Evolutionary conservation across 1,139 yeast species (phyloP).

Genomic region (Scheffersomyces parashehatae): DNA sequence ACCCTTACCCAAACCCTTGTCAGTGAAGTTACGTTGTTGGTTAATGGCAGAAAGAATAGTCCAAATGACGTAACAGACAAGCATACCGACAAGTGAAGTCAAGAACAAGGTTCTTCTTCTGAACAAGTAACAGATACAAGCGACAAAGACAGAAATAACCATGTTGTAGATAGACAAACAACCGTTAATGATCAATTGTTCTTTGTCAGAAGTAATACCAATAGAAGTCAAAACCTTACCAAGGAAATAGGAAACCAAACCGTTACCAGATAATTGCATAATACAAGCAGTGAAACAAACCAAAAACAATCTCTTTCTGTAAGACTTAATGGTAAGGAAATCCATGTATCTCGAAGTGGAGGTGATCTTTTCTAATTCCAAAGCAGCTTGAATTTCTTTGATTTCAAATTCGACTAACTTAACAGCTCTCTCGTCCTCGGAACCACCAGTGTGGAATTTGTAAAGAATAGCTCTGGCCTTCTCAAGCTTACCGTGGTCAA

Average conservation of each 20-base stretch:
- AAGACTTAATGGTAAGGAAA: constrained; percentile 34
- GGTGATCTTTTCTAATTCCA: constrained; percentile 32
- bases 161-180: constrained; percentile 44
- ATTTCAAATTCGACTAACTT: constrained; percentile 46
- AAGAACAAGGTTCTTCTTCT: constrained; percentile 51
- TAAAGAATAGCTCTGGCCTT: constrained; percentile 40
- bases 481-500: constrained; percentile 35
- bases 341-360: constrained; percentile 32
- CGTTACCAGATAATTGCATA: constrained; percentile 55
- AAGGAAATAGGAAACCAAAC: constrained; percentile 52
- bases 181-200: constrained; percentile 50
- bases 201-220: constrained; percentile 44
- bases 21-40: constrained; percentile 34
- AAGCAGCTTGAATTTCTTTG: constrained; percentile 43
- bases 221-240: constrained; percentile 48
- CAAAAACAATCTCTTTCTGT: constrained; percentile 48
- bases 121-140: constrained; percentile 29
- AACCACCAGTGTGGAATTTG: constrained; percentile 41
- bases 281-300: constrained; percentile 32
- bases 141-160: constrained; percentile 33
- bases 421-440: constrained; percentile 28
- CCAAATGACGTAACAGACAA: constrained; percentile 39
- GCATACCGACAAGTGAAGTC: constrained; percentile 36
- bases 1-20: constrained; percentile 38
- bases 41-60: constrained; percentile 39